Percentiles rank a stretch among this genome's conserved stretches.
These are phyloP conservation scores for Eremothecium coryli DNA, from an alignment of 1,139 yeast species.

Conservation along the genomic window DNA sequence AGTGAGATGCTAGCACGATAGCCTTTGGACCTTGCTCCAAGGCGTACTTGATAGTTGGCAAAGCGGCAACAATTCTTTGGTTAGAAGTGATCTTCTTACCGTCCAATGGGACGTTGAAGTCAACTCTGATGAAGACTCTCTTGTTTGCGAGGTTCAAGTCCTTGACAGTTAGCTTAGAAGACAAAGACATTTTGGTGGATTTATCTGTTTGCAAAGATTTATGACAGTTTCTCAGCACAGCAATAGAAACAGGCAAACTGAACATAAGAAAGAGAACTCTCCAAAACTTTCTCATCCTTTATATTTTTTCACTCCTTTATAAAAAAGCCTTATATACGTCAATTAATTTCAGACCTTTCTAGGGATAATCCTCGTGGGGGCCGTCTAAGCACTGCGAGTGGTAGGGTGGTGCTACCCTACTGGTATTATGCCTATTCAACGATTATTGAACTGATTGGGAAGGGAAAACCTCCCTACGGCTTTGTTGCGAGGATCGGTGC, in stretches of 20 bases:
- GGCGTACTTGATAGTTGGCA: slow-evolving; percentile 92
- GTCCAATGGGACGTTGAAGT: slow-evolving; percentile 95
- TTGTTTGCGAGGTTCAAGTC: slow-evolving; percentile 79
- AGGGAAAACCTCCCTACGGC: too few species aligned
- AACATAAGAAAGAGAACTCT: not conserved
- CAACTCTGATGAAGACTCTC: slow-evolving; percentile 94
- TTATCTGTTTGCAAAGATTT: not conserved
- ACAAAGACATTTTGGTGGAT: slow-evolving; percentile 64
- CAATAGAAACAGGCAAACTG: not conserved
- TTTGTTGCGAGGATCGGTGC: too few species aligned
- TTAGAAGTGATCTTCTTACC: slow-evolving; percentile 95
- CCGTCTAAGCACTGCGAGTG: too few species aligned
- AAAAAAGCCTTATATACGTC: not conserved
- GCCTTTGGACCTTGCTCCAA: slow-evolving; percentile 83
- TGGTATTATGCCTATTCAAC: too few species aligned
- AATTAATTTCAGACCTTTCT: too few species aligned
- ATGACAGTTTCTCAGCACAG: not conserved
- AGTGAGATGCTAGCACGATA: slow-evolving; percentile 84
- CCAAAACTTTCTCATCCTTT: slow-evolving; percentile 1
- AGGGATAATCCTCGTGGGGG: too few species aligned
- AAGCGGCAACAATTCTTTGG: slow-evolving; percentile 96
- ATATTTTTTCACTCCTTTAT: slow-evolving; percentile 1
- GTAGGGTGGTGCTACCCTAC: too few species aligned
- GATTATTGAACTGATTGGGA: too few species aligned
- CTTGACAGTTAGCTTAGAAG: slow-evolving; percentile 82